phyloP scores from a whole-genome alignment of 164 flowering plant species.

The Magnolia officinalis region DNA sequence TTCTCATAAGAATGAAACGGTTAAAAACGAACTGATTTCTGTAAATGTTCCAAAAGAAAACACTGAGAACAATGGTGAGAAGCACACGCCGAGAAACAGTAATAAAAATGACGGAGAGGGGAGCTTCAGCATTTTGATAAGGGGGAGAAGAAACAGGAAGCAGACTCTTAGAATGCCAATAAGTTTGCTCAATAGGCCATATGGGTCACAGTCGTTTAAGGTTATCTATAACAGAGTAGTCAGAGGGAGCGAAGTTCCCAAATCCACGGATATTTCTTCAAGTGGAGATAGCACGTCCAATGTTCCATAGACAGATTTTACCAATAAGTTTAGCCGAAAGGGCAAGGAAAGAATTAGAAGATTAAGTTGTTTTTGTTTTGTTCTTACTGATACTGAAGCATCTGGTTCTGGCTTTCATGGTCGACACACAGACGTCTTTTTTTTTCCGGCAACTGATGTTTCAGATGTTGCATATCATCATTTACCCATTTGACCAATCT shows the following conservation, averaged over 20 bases:
- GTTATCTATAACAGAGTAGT: conserved; percentile 76
- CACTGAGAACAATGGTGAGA: conserved; percentile 27
- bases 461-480: conserved; percentile 2
- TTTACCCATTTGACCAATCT: conserved; percentile 15
- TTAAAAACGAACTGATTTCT: conserved; percentile 20
- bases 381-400: conserved; percentile 7
- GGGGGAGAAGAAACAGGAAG: conserved; percentile 85
- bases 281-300: conserved; percentile 32
- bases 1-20: conserved; percentile 20
- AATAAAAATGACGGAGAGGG: conserved; percentile 54
- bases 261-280: conserved; percentile 35
- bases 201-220: conserved; percentile 85
- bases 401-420: conserved; percentile 13
- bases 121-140: conserved; percentile 72
- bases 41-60: conserved; percentile 26
- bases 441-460: background rate
- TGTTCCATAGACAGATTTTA: conserved; percentile 5
- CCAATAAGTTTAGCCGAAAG: background rate
- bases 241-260: conserved; percentile 68
- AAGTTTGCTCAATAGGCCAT: conserved; percentile 80
- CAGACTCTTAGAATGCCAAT: conserved; percentile 93
- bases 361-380: background rate
- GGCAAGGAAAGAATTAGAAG: conserved; percentile 6
- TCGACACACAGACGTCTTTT: background rate
- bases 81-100: conserved; percentile 23